Conservation (phyloP, 169 alveolate genomes). For the Plasmodium ovale region DNA sequence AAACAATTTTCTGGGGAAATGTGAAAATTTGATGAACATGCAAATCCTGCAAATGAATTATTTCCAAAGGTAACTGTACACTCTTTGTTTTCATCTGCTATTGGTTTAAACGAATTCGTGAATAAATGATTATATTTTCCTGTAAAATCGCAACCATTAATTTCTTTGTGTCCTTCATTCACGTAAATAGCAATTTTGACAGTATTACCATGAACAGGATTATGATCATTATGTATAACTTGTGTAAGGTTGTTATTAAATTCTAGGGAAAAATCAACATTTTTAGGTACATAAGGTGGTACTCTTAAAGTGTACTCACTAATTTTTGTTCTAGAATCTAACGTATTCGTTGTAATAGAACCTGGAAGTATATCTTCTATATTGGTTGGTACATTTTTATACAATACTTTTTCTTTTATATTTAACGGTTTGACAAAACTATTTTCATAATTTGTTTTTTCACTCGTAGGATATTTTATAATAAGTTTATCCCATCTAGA, state of each 20-base stretch:
- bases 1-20: slow-evolving; percentile 41
- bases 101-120: not conserved
- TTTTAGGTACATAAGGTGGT: slow-evolving; percentile 51
- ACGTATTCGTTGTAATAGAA: slow-evolving; percentile 3
- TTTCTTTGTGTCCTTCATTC: slow-evolving; percentile 29
- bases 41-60: slow-evolving; percentile 63
- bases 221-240: not conserved
- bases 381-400: slow-evolving; percentile 18
- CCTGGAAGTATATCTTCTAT: slow-evolving; percentile 59
- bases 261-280: slow-evolving; percentile 20
- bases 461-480: slow-evolving; percentile 48
- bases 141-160: slow-evolving; percentile 69
- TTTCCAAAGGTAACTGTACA: slow-evolving; percentile 25
- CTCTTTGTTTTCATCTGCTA: not conserved
- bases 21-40: slow-evolving; percentile 29
- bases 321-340: slow-evolving; percentile 27
- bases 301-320: slow-evolving; percentile 36
- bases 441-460: slow-evolving; percentile 14
- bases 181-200: slow-evolving; percentile 14
- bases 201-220: slow-evolving; percentile 7
- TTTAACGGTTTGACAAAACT: slow-evolving; percentile 25
- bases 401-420: slow-evolving; percentile 53
- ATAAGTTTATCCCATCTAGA: slow-evolving; percentile 44
- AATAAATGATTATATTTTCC: slow-evolving; percentile 43
- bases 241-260: slow-evolving; percentile 18